Base-by-base conservation (phyloP, 1,284 basidiomycete genomes). In the Rhodotorula sp. region DNA sequence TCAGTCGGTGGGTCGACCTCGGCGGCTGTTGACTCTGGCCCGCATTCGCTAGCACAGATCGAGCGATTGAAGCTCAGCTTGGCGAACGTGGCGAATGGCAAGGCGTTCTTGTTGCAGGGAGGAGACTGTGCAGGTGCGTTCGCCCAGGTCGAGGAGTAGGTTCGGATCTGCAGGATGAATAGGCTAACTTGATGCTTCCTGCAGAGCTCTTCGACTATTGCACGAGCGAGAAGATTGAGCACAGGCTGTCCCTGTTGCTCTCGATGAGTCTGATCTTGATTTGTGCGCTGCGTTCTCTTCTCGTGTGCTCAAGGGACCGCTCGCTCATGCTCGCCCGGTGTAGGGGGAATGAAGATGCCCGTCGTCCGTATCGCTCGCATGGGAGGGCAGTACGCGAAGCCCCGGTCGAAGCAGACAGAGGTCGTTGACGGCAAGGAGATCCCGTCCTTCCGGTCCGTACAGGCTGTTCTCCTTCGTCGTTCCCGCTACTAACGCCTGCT, bases 381-480 rank as follows among this genome's bases (percentile, higher is more conserved):
- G 75, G 94, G 93, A 1, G 94, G 94, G 0, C 95, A 98, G 80
- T 98, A 97, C 76, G 95, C 94, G 44, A 98, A 98, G 81, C 95
- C 95, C 0, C 85, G 95, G 66, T 93, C 90, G 77, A 95, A 91
- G 77, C 84, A 85, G 8, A 93, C 87, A 28, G 95, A 99, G 79
- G 80, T 83, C 30, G 71, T 72, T 46, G 75, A 79, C 60, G 78
- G 79, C 54, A 67, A 77, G 46, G 78, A 80, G 64, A 77, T 81
- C 1, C 81, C 87, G 56, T 93, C 89, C 76, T 95, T 94, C 81
- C 85, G 92, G 88, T 90, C 70, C 54, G 81, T 55, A n/a, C 73
- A 47, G 75, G 48, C 53, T 44, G 20, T 15, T 48, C 26, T 67
- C 20, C 26, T 60, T 48, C 28, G 30, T 26, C 52, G 13, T 31